These are phyloP conservation scores for Daldinia sp. DNA, from an alignment of 2,329 filamentous ascomycete genomes.

Conservation along the genomic window DNA sequence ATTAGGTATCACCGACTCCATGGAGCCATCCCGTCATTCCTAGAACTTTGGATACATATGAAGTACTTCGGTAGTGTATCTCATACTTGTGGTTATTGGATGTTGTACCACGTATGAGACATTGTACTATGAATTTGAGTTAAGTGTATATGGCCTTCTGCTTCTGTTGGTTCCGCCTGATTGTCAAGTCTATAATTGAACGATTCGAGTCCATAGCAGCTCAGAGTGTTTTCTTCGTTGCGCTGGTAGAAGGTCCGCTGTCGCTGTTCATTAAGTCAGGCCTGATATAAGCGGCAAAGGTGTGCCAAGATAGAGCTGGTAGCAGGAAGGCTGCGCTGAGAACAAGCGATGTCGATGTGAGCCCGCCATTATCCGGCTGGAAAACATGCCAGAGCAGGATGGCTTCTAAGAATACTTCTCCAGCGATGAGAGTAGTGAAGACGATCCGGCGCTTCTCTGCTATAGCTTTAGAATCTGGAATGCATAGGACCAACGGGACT, in stretches of 20 bases:
- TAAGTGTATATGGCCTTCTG: background rate
- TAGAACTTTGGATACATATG: background rate
- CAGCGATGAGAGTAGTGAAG: conserved; percentile 42
- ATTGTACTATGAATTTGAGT: background rate
- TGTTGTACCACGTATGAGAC: background rate
- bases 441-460: conserved; percentile 38
- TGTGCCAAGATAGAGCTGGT: conserved; percentile 39
- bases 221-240: conserved; percentile 31
- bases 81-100: conserved; percentile 2
- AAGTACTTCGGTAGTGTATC: background rate
- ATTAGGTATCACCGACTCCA: background rate
- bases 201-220: background rate
- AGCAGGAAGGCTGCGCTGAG: conserved; percentile 27
- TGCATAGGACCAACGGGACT: conserved; percentile 38
- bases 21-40: background rate
- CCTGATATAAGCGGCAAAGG: conserved; percentile 34
- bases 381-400: conserved; percentile 30
- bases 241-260: background rate
- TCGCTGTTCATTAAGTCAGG: conserved; percentile 29
- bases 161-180: background rate
- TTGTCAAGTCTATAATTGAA: background rate
- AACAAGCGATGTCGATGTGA: conserved; percentile 32
- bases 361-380: conserved; percentile 29
- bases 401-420: conserved; percentile 39
- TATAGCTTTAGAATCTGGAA: conserved; percentile 34